These are phyloP conservation scores for Pterocarpus santalinus DNA, from an alignment of 306 rosid species.

Conservation along the genomic window DNA sequence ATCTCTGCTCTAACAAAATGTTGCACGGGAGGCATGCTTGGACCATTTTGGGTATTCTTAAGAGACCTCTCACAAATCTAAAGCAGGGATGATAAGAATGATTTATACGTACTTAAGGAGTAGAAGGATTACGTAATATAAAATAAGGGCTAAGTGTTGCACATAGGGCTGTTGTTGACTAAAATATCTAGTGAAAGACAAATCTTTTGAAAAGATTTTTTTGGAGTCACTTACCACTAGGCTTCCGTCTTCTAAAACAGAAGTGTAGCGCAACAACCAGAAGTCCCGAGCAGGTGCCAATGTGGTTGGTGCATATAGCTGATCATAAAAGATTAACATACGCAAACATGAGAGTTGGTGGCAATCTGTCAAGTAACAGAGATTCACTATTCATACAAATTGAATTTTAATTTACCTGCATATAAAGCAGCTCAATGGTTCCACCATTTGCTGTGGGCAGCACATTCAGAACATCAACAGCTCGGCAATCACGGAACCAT, in stretches of 20 bases:
- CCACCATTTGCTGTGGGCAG: slow-evolving; percentile 97
- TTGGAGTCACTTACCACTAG: slow-evolving; percentile 73
- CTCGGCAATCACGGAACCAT: slow-evolving; percentile 99
- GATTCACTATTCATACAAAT: not conserved
- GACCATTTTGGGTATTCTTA: slow-evolving; percentile 95
- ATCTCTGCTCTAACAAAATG: slow-evolving; percentile 96
- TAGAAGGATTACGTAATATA: slow-evolving; percentile 16
- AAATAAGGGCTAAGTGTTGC: not conserved
- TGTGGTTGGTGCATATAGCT: slow-evolving; percentile 95
- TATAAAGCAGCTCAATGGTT: slow-evolving; percentile 98
- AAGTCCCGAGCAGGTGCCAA: slow-evolving; percentile 97
- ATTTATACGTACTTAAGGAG: slow-evolving; percentile 15
- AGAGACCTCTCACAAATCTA: slow-evolving; percentile 95
- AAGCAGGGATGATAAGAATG: slow-evolving; percentile 33
- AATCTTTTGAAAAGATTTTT: slow-evolving; percentile 9
- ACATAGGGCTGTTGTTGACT: not conserved
- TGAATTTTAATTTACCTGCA: slow-evolving; percentile 70
- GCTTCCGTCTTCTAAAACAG: slow-evolving; percentile 96
- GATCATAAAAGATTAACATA: slow-evolving; percentile 35
- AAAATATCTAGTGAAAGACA: slow-evolving; percentile 15
- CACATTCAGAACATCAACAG: slow-evolving; percentile 93
- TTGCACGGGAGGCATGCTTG: slow-evolving; percentile 97
- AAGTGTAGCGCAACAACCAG: slow-evolving; percentile 96
- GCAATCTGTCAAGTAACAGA: not conserved
- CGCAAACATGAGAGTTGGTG: not conserved